Base-by-base conservation (phyloP, 2,329 filamentous ascomycete genomes). In the Aspergillus sp. region DNA sequence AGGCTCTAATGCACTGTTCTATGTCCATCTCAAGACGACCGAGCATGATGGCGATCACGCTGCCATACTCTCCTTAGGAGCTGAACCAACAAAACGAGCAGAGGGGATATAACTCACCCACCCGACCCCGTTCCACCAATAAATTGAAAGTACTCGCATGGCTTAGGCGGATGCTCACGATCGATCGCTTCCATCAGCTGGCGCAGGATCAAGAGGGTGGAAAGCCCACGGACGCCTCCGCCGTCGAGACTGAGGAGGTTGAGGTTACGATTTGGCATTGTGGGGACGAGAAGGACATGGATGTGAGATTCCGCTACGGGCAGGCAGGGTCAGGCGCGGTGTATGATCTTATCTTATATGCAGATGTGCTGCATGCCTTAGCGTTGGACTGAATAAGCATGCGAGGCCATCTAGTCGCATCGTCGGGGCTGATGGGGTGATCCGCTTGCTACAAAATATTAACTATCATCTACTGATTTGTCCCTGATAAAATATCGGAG, bases 41-140 rank as follows among this genome's bases (percentile, higher is more conserved):
- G 5, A 82, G 73, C 73, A 83, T 78, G 36, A 83, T 75, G 2
- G 80, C 79, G 10, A 82, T 78, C 9, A 82, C 67, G 0, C 80
- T 81, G 26, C 16, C 18, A 11, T 12, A 29, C 26, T 14, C 2
- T 16, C n/a, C 7, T 24, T 24, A 18, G 20, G 9, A 4, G 26
- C 16, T 6, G 11, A 20, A 16, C 5, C 7, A 29, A n/a, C 32
- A 32, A 9, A 14, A 32, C 6, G 52, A 29, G 24, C 7, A 20
- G 18, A 20, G 18, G 6, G 3, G 47, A 24, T 11, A 18, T 64
- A 61, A 62, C 69, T 47, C 55, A 77, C 75, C 74, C 74, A 54
- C 74, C 74, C 2, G 74, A 74, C 24, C 71, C 71, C 0, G 73
- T 76, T 0, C 75, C 75, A 6, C 70, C 72, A 10, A 82, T 80